Conservation (phyloP, 176 grass and related monocot species). For the Rhipidocladum racemiflorum region DNA sequence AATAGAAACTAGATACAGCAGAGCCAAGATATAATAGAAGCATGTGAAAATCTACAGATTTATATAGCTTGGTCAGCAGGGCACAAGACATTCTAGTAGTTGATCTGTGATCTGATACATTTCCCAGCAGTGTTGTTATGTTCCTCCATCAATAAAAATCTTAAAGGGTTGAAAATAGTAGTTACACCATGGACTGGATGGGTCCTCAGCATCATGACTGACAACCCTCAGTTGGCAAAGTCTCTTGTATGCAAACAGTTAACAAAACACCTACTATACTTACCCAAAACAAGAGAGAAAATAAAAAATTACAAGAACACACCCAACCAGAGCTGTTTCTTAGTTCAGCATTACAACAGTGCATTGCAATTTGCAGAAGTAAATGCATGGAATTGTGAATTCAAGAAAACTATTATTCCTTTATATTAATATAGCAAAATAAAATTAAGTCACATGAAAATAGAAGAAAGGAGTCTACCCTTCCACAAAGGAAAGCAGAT, state of each 20-base stretch:
- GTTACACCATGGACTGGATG: constrained; percentile 14
- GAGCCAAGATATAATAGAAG: not conserved
- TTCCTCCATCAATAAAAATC: not conserved
- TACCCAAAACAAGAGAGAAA: not conserved
- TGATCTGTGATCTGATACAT: not conserved
- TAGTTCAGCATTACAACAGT: not conserved
- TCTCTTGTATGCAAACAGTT: not conserved
- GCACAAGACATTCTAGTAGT: not conserved
- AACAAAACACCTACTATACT: not conserved
- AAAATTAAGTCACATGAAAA: not conserved
- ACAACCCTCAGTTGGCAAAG: not conserved
- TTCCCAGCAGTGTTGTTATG: not conserved
- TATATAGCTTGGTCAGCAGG: not conserved
- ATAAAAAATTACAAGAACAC: not conserved
- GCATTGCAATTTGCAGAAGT: not conserved
- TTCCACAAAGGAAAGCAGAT: constrained; percentile 91
- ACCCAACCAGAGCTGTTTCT: not conserved
- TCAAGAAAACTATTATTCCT: not conserved
- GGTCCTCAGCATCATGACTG: not conserved
- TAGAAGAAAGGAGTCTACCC: constrained; percentile 52
- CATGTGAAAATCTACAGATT: not conserved
- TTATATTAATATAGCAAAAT: not conserved
- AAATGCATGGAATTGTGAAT: not conserved
- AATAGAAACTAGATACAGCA: not conserved
- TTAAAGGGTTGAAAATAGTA: not conserved